Evolutionary conservation across 306 rosid species (phyloP).

Genomic region (Cucumis hystrix): DNA sequence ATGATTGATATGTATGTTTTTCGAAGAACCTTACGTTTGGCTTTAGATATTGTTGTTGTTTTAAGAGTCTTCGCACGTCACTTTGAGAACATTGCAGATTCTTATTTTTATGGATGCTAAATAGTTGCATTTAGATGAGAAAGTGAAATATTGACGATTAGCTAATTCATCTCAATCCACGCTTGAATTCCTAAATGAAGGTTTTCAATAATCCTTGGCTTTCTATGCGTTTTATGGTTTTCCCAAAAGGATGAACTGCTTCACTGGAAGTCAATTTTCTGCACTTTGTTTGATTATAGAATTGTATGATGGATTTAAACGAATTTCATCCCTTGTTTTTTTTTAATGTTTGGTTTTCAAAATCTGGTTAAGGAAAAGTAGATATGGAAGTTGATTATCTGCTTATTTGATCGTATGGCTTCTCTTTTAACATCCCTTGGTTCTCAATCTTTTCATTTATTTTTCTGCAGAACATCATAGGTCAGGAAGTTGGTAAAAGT

Average conservation of each 20-base stretch:
- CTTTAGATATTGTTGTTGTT: not conserved
- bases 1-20: not conserved
- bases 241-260: not conserved
- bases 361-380: not conserved
- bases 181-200: not conserved
- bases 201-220: not conserved
- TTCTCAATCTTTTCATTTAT: not conserved
- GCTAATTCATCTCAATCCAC: not conserved
- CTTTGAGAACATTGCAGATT: not conserved
- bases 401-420: not conserved
- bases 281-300: not conserved
- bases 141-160: not conserved
- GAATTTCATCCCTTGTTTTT: not conserved
- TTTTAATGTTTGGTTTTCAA: not conserved
- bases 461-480: conserved; percentile 68
- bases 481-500: conserved; percentile 60
- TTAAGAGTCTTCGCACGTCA: not conserved
- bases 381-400: not conserved
- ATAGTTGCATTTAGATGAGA: not conserved
- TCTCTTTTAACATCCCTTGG: not conserved
- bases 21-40: not conserved
- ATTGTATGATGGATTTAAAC: not conserved
- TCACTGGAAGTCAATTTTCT: not conserved
- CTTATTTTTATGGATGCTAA: not conserved
- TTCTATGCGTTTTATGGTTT: not conserved